Evolutionary conservation across 768 basidiomycete genomes (phyloP).

Genomic region (Grammothele lineata): DNA sequence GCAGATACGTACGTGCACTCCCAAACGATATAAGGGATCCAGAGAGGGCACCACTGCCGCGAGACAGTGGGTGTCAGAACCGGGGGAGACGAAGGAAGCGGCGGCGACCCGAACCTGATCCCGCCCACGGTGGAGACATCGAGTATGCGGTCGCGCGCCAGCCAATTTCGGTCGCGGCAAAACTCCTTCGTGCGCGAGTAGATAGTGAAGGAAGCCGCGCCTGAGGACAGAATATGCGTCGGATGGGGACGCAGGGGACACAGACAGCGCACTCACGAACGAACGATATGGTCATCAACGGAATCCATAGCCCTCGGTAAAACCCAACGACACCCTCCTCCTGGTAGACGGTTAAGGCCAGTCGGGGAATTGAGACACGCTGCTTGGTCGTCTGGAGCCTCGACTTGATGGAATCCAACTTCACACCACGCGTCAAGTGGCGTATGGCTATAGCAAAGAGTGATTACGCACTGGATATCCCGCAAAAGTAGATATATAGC

Average conservation of each 20-base stretch:
- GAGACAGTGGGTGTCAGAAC: not conserved
- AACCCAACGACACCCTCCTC: slow-evolving; percentile 89
- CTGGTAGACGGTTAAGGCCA: slow-evolving; percentile 68
- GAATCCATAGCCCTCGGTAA: slow-evolving; percentile 88
- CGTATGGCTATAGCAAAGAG: not conserved
- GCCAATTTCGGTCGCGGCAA: slow-evolving; percentile 53
- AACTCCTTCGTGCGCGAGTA: slow-evolving; percentile 81
- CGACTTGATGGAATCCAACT: slow-evolving; percentile 95
- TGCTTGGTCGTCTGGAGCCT: slow-evolving; percentile 82
- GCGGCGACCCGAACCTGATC: slow-evolving; percentile 35
- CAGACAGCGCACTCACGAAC: slow-evolving; percentile 64
- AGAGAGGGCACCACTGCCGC: slow-evolving; percentile 70
- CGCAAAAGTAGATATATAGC: slow-evolving; percentile 87
- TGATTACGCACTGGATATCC: slow-evolving; percentile 68
- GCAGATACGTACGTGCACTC: slow-evolving; percentile 70
- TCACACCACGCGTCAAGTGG: slow-evolving; percentile 2
- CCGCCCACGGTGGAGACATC: slow-evolving; percentile 78
- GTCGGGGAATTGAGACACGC: slow-evolving; percentile 65
- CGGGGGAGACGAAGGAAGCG: not conserved
- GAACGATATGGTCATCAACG: slow-evolving; percentile 92
- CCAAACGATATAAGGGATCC: slow-evolving; percentile 87
- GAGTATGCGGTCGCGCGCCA: slow-evolving; percentile 53
- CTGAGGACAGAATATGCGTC: slow-evolving; percentile 32
- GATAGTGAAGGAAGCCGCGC: slow-evolving; percentile 88
- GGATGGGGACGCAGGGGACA: slow-evolving; percentile 6